phyloP scores from a whole-genome alignment of 2,329 filamentous ascomycete species.

The Exophiala sideris region DNA sequence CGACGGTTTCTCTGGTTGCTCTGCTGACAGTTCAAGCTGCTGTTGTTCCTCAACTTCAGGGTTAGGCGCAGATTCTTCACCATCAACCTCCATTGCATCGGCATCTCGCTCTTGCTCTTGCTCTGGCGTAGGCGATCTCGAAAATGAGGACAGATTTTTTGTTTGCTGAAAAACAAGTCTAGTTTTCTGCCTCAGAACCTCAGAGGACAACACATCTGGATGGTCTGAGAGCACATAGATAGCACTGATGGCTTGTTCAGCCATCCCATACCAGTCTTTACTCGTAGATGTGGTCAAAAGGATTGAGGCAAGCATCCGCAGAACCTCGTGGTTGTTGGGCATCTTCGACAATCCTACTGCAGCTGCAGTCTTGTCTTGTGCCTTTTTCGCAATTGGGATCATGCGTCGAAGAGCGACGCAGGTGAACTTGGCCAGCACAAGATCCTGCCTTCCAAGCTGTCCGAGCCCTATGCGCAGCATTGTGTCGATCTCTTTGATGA shows the following conservation, averaged over 20 bases:
- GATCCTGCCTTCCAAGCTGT: conserved; percentile 71
- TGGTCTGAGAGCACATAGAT: conserved; percentile 94
- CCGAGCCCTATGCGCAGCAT: conserved; percentile 90
- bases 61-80: conserved; percentile 13
- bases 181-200: conserved; percentile 83
- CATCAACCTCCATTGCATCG: conserved; percentile 34
- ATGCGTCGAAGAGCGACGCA: conserved; percentile 90
- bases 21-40: conserved; percentile 35
- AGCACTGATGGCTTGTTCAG: conserved; percentile 91
- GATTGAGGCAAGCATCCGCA: conserved; percentile 76
- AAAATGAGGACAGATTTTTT: conserved; percentile 36
- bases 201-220: conserved; percentile 87
- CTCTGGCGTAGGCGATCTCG: conserved; percentile 33
- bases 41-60: conserved; percentile 16
- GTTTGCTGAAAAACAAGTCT: conserved; percentile 69
- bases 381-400: conserved; percentile 76
- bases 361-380: conserved; percentile 61
- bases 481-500: conserved; percentile 89
- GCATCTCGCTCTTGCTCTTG: conserved; percentile 29
- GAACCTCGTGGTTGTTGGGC: conserved; percentile 85
- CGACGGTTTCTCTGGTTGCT: conserved; percentile 60
- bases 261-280: conserved; percentile 92
- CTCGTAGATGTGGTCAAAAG: conserved; percentile 81
- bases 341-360: conserved; percentile 63
- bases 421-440: conserved; percentile 89